Evolutionary conservation across 306 rosid species (phyloP).

Genomic region (Cucurbita pepo): DNA sequence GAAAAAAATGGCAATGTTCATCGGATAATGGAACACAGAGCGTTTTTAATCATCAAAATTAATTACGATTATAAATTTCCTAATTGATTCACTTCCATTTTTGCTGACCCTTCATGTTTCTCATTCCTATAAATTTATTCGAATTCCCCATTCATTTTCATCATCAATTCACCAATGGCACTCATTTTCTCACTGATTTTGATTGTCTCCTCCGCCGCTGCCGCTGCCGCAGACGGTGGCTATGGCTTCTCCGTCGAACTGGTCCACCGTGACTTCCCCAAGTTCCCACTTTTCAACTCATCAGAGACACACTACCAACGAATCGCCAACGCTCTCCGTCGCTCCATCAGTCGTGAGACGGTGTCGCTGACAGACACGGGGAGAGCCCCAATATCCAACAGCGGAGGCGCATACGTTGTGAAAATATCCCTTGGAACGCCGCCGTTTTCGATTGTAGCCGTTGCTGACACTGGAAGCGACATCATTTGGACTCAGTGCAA

Average conservation of each 20-base stretch:
- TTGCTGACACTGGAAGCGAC: constrained; percentile 46
- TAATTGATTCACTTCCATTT: not conserved
- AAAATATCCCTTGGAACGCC: constrained; percentile 37
- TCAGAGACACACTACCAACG: constrained; percentile 11
- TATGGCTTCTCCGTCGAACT: constrained; percentile 28
- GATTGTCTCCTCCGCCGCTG: not conserved
- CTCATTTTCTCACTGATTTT: not conserved
- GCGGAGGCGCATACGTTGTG: constrained; percentile 27
- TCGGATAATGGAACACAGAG: not conserved
- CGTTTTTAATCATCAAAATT: not conserved
- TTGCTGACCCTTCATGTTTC: not conserved
- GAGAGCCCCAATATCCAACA: not conserved
- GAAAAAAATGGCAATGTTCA: not conserved
- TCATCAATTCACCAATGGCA: not conserved
- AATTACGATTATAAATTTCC: not conserved
- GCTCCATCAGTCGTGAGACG: constrained; percentile 9
- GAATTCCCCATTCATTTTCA: not conserved
- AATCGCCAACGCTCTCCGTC: constrained; percentile 15
- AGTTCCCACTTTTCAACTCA: constrained; percentile 25
- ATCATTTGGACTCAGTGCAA: constrained; percentile 42
- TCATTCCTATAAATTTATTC: not conserved
- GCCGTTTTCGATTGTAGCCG: constrained; percentile 13
- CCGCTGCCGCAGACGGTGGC: not conserved
- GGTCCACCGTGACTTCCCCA: constrained; percentile 37
- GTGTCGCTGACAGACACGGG: not conserved